Evolutionary conservation across 805 yeast genomes (phyloP), one percentile per base, ranked within the genome.

Genomic region (Clavispora fructus): DNA sequence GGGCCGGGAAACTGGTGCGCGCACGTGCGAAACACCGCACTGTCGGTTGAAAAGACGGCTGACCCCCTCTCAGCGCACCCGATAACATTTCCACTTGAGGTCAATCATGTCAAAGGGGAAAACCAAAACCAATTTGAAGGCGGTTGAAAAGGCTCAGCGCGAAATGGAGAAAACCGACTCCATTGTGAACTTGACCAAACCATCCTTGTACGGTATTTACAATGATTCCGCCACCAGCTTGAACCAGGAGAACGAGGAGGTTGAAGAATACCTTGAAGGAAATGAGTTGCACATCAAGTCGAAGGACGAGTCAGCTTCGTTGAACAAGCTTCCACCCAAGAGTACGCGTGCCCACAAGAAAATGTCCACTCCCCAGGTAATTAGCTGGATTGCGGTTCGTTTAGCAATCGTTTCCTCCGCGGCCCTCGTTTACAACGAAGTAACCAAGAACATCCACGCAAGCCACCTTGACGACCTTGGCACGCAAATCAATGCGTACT

Each of bases 391-490:
- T 13, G 17, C 28, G 10, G 41, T 46, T 40, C 65, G 65, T 35
- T 35, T 65, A 16, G 31, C 55, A 4, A 44, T 65, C 16, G 61
- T 70, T 42, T 70, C 78, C 9, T 46, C 63, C 5, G 68, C 76
- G 27, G 86, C 87, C 10, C 75, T 73, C 42, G 54, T 76, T 7
- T 81, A 79, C 60, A 76, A 80, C 56, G 77, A 69, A 49, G 61
- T 82, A 35, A 73, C 80, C 10, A 72, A 68, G 44, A 78, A 78
- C 52, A 66, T 81, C 45, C 79, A 78, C 58, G 76, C 62, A 51
- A 73, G 72, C 44, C 82, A 77, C 52, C 68, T 70, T 40, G 65
- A 69, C 35, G 74, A 67, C 14, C 65, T 68, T 55, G 73, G 46
- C 64, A 77, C 14, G 69, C 39, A 67, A 66, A 56, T 80, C 76